These are phyloP conservation scores for Phellopilus nigrolimitatus DNA, from an alignment of 1,284 basidiomycete genomes.

Conservation along the genomic window DNA sequence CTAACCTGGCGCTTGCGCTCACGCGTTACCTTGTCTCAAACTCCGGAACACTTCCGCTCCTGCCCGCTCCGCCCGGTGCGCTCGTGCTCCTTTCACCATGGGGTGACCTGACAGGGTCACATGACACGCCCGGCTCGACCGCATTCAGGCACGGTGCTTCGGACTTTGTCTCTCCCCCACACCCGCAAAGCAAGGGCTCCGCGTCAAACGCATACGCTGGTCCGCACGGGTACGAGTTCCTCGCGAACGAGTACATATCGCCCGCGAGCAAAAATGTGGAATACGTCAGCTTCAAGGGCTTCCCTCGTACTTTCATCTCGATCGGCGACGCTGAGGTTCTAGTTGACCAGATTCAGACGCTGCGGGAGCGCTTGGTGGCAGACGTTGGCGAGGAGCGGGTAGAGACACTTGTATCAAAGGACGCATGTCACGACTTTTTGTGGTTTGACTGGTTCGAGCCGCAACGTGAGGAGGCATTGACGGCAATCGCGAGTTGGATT, in stretches of 20 bases:
- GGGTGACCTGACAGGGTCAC: slow-evolving; percentile 44
- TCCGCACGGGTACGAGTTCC: slow-evolving; percentile 36
- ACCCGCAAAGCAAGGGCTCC: neutral
- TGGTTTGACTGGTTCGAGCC: slow-evolving; percentile 13
- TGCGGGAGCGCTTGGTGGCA: slow-evolving; percentile 37
- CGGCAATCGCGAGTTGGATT: slow-evolving; percentile 10
- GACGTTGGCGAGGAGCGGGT: slow-evolving; percentile 22
- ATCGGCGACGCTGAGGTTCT: slow-evolving; percentile 50
- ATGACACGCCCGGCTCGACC: slow-evolving; percentile 32
- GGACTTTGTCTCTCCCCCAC: slow-evolving; percentile 11
- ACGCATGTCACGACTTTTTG: slow-evolving; percentile 25
- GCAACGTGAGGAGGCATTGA: slow-evolving; percentile 9
- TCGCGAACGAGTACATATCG: slow-evolving; percentile 49
- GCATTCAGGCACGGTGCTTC: slow-evolving; percentile 23
- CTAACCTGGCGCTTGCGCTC: slow-evolving; percentile 43
- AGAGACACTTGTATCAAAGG: slow-evolving; percentile 19
- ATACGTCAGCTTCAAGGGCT: slow-evolving; percentile 41
- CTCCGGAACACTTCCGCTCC: slow-evolving; percentile 25
- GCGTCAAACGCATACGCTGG: neutral
- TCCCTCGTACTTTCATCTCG: slow-evolving; percentile 52
- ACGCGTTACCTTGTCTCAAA: slow-evolving; percentile 29
- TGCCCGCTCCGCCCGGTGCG: slow-evolving; percentile 43
- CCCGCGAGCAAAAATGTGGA: slow-evolving; percentile 40
- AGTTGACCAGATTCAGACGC: slow-evolving; percentile 42
- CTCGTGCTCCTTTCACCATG: slow-evolving; percentile 56